Conservation (phyloP, 192 early-diverging fungal genomes). For the Phycomyces nitens region DNA sequence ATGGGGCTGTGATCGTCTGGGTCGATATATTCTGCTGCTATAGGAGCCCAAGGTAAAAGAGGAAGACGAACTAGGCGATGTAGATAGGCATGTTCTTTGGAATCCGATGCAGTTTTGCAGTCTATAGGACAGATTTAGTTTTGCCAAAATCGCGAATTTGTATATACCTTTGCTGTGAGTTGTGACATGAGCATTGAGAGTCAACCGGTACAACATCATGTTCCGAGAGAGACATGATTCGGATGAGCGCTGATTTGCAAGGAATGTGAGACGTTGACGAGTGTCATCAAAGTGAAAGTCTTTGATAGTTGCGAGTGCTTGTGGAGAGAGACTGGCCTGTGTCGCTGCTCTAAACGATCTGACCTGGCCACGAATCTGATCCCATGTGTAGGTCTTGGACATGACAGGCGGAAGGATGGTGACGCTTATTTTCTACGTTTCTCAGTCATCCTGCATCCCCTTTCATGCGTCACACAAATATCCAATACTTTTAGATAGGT, state of each 20-base stretch:
- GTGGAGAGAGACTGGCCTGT: slow-evolving; percentile 33
- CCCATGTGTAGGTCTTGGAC: slow-evolving; percentile 44
- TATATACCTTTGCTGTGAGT: neutral
- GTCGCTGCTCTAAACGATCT: slow-evolving; percentile 44
- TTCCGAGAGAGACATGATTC: slow-evolving; percentile 3
- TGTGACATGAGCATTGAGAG: too few species aligned
- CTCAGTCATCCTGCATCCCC: neutral
- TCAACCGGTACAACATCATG: neutral
- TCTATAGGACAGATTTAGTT: neutral
- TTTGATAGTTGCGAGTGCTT: slow-evolving; percentile 37
- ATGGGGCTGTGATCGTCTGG: neutral
- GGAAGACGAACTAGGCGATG: neutral
- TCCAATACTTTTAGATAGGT: too few species aligned
- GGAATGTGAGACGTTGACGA: slow-evolving; percentile 47
- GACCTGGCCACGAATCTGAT: slow-evolving; percentile 53
- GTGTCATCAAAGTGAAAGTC: slow-evolving; percentile 56
- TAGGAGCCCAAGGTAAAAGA: neutral
- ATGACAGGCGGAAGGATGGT: neutral
- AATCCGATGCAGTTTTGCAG: neutral
- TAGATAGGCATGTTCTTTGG: neutral
- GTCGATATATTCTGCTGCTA: slow-evolving; percentile 2
- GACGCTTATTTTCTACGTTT: neutral
- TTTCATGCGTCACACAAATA: slow-evolving; percentile 1
- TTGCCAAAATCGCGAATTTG: neutral
- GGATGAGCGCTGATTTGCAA: slow-evolving; percentile 29